Evolutionary conservation across 805 yeast genomes (phyloP).

Genomic region (Sugiyamaella valdiviana): DNA sequence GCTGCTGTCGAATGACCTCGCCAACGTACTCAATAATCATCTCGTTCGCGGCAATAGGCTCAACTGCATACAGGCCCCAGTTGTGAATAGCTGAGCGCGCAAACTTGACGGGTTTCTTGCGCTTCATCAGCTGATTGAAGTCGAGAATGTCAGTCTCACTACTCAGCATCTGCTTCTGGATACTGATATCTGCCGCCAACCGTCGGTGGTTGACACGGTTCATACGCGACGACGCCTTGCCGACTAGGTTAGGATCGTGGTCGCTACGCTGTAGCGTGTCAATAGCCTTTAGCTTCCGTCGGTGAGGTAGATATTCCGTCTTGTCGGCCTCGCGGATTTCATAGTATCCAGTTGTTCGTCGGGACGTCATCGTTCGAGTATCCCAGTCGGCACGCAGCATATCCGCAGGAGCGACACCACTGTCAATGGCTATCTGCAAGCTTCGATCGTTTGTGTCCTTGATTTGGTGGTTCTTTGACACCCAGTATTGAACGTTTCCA

Average conservation of each 20-base stretch:
- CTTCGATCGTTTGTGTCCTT: slow-evolving; percentile 11
- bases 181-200: slow-evolving; percentile 81
- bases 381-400: slow-evolving; percentile 3
- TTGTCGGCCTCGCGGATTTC: slow-evolving; percentile 71
- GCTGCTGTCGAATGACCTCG: slow-evolving; percentile 85
- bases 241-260: slow-evolving; percentile 12
- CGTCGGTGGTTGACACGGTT: slow-evolving; percentile 83
- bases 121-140: slow-evolving; percentile 78
- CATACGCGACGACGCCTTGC: slow-evolving; percentile 56
- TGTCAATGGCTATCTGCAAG: slow-evolving; percentile 6
- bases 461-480: slow-evolving; percentile 50
- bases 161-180: slow-evolving; percentile 60
- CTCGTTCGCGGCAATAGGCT: slow-evolving; percentile 91
- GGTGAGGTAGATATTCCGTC: slow-evolving; percentile 73
- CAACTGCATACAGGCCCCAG: slow-evolving; percentile 96
- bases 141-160: slow-evolving; percentile 72
- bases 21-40: slow-evolving; percentile 99
- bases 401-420: slow-evolving; percentile 42
- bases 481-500: slow-evolving; percentile 49
- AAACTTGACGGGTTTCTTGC: slow-evolving; percentile 92
- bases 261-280: slow-evolving; percentile 22
- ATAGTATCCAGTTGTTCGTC: slow-evolving; percentile 39
- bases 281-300: slow-evolving; percentile 47
- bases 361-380: not conserved
- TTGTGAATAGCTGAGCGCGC: slow-evolving; percentile 96